Evolutionary conservation across 108 stramenopile genomes (phyloP).

Genomic region (Schizochytrium sp.): DNA sequence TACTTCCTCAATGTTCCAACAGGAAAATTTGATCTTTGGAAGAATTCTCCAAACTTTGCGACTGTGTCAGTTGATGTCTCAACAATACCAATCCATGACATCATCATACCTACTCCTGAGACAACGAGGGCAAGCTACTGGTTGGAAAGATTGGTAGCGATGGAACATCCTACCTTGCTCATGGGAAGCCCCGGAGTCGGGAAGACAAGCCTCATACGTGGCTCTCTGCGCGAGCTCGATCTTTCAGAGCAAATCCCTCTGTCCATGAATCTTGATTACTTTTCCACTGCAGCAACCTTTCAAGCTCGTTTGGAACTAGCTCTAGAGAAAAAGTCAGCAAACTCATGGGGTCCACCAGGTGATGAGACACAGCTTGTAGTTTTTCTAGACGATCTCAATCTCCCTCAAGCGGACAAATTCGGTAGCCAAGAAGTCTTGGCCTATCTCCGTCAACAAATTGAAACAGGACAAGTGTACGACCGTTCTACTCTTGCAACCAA

Average conservation of each 20-base stretch:
- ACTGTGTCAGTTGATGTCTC: slow-evolving; percentile 66
- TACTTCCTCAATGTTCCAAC: slow-evolving; percentile 83
- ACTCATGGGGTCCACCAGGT: slow-evolving; percentile 79
- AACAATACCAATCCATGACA: background rate
- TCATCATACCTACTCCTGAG: slow-evolving; percentile 83
- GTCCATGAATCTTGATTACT: slow-evolving; percentile 82
- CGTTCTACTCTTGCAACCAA: slow-evolving; percentile 74
- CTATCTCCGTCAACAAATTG: slow-evolving; percentile 82
- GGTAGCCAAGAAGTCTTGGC: slow-evolving; percentile 81
- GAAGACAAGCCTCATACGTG: slow-evolving; percentile 79
- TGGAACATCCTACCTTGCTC: slow-evolving; percentile 77
- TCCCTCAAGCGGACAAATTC: slow-evolving; percentile 80
- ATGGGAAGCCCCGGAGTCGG: slow-evolving; percentile 78
- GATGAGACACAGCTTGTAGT: slow-evolving; percentile 73
- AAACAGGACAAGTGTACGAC: slow-evolving; percentile 80
- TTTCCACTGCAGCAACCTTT: slow-evolving; percentile 77
- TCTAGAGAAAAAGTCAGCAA: slow-evolving; percentile 80
- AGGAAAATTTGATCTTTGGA: slow-evolving; percentile 81
- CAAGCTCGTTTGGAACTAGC: slow-evolving; percentile 72
- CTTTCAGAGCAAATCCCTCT: slow-evolving; percentile 62
- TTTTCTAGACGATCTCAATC: slow-evolving; percentile 82
- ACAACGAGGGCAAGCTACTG: slow-evolving; percentile 79
- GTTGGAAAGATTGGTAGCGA: slow-evolving; percentile 75
- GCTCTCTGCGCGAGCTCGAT: slow-evolving; percentile 76
- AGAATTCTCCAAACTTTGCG: slow-evolving; percentile 72